Percentiles rank a stretch among this genome's conserved stretches.
Conservation (phyloP, 768 basidiomycete genomes). For the Lactarius pseudohatsudake region DNA sequence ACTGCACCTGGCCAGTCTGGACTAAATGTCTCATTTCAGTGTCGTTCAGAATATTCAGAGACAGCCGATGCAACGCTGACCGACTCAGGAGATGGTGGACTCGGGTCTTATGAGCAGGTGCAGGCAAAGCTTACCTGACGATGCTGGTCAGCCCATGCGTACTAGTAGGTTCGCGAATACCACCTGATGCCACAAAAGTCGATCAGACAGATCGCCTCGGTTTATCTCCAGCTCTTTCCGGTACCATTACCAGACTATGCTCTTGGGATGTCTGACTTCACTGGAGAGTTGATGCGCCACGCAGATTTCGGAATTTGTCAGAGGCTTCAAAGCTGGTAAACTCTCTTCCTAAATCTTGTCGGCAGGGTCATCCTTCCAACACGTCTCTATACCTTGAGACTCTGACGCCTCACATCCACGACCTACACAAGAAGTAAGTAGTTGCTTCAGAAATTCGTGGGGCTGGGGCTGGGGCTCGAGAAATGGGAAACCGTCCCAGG, state of each 20-base stretch:
- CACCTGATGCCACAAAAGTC: not conserved
- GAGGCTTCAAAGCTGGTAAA: conserved; percentile 70
- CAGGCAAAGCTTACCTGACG: conserved; percentile 60
- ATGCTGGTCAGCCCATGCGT: conserved; percentile 43
- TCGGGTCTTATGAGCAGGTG: conserved; percentile 71
- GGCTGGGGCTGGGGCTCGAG: too few species aligned
- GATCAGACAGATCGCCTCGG: conserved; percentile 3
- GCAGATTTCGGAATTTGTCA: conserved; percentile 68
- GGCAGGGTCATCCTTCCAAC: not conserved
- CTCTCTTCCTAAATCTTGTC: not conserved
- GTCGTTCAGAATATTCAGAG: too few species aligned
- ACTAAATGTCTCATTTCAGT: too few species aligned
- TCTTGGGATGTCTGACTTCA: conserved; percentile 90
- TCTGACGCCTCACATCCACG: too few species aligned
- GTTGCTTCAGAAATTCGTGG: too few species aligned
- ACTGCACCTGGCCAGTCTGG: too few species aligned
- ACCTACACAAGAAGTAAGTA: too few species aligned
- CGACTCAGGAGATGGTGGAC: conserved; percentile 35
- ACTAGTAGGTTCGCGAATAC: not conserved
- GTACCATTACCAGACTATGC: conserved; percentile 83
- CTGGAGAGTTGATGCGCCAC: conserved; percentile 94
- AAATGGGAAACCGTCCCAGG: too few species aligned
- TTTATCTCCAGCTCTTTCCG: conserved; percentile 62
- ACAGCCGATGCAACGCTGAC: too few species aligned
- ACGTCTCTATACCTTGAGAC: too few species aligned